Base-by-base conservation (phyloP, 2,329 filamentous ascomycete species). In the Fusarium decemcellulare region DNA sequence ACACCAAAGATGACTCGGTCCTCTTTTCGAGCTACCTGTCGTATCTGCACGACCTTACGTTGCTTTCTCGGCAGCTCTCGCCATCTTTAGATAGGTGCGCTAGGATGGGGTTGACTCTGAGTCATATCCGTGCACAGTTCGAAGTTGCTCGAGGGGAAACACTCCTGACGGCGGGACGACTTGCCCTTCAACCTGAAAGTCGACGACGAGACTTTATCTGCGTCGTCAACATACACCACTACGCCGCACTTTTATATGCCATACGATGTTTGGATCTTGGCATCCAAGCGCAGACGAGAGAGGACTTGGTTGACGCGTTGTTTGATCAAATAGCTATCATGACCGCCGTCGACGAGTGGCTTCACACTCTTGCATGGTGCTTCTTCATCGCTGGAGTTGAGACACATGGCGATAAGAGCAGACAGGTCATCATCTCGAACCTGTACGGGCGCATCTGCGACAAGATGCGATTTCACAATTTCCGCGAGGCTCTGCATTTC, bases 401-500 rank as follows among this genome's bases (percentile, higher is more conserved):
- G 44, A 51, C 44, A 4, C 46, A 55, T 2, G 56, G 12, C 1
- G 18, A 54, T 6, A 18, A 2, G 1, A 27, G 18, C 10, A 55
- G 44, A 23, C 61, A 64, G 27, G 39, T 5, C 1, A 40, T 52
- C 2, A 50, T 64, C 5, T 47, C 44, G 8, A 39, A 51, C 8
- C 11, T 61, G 7, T 64, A 64, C 7, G 8, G 30, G 7, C 27
- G 39, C 2, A 54, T 48, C 5, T 54, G 37, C 10, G 37, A 46
- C 3, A 64, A 34, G 32, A 64, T 64, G 61, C 50, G 61, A 8
- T 64, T 64, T 10, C 52, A 55, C 15, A 64, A 64, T 14, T 61
- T 64, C 9, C 15, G 29, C 5, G 61, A 64, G 3, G 61, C 51
- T 8, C n/a, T 55, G 6, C 27, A 34, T 14, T 64, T 64, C n/a